Evolutionary conservation across 768 basidiomycete genomes (phyloP), one percentile per base, ranked within the genome.

Genomic region (Tricholoma bakamatsutake): DNA sequence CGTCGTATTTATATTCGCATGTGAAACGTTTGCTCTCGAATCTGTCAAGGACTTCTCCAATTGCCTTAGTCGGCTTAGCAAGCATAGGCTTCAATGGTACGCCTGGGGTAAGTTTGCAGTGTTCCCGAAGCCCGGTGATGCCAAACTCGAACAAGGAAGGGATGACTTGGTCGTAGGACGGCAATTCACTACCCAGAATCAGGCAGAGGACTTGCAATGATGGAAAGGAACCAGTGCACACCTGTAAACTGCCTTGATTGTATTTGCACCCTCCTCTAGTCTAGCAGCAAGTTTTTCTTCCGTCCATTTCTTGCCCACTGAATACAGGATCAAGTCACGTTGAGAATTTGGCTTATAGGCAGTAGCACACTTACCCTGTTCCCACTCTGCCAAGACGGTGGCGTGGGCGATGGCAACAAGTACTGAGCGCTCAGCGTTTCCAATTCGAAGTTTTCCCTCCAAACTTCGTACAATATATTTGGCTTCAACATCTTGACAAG

Each of bases 1-100:
- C 97, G 60, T 99, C 97, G 62, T 99, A 99, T 71, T 99, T 99
- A 73, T 99, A 99, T 74, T 99, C 97, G 72, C 95, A 98, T 8
- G 97, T 98, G 67, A 99, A 98, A 53, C 80, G 82, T 71, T 94
- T 95, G 65, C 85, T 86, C 70, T 99, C 97, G 65, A 98, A 99
- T 55, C 94, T 78, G 72, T 99, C 96, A 18, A 99, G 80, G 17
- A 99, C 96, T 71, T 98, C 96, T 12, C 92, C 87, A 61, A 99
- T 98, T 2, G 97, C 97, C 71, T 99, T 99, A 0, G 96, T 98
- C 8, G 97, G 97, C 71, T 98, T 99, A 13, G 97, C 97, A 51
- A 99, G 77, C 97, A 99, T 99, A 12, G 97, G 97, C 64, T 99
- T 99, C 34, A 99, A 76, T 1, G 97, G 97, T 34, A 98, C 87